Base-by-base conservation (phyloP, 352 stramenopile species). In the Phytophthora tubulina region DNA sequence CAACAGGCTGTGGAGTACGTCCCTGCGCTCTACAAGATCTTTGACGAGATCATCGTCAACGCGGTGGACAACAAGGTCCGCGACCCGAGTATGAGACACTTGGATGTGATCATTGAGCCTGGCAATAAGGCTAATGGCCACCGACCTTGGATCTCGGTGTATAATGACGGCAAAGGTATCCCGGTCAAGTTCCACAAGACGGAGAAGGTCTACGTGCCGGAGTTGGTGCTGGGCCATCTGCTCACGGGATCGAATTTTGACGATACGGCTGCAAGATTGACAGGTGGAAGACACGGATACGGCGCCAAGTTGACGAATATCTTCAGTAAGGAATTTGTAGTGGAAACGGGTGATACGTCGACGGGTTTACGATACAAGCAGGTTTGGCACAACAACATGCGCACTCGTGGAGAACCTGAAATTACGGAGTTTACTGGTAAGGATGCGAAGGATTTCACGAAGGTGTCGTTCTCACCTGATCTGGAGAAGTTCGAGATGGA, bases 11-110 rank as follows among this genome's bases (percentile, higher is more conserved):
- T 97, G 15, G 85, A 95, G 73, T 96, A 91, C 55, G 85, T 94
- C 11, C 86, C 88, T 7, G 90, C 90, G 39, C 81, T 99, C 49
- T 99, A 98, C 92, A 99, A 99, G 80, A 99, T 99, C 73, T 99
- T 99, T 72, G 97, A 99, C 78, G 97, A 99, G 85, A 99, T 99
- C 79, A 93, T 99, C 42, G 97, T 99, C 17, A 99, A 99, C 75
- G 96, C 95, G 5, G 98, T 99, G 88, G 96, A 99, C 80, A 98
- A 97, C 81, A 98, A 96, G 68, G 85, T 93, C 14, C 88, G 90
- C 15, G 90, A 97, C 66, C 76, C 83, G 52, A 87, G 7, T 15
- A 97, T 97, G 90, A 71, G 72, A 15, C 85, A 81, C 31, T 49
- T 97, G 36, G 86, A 96, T 44, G 84, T 97, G 10, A 57, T 89